phyloP scores from a whole-genome alignment of 2,329 filamentous ascomycete genomes.

The Teratosphaeria zuluensis region DNA sequence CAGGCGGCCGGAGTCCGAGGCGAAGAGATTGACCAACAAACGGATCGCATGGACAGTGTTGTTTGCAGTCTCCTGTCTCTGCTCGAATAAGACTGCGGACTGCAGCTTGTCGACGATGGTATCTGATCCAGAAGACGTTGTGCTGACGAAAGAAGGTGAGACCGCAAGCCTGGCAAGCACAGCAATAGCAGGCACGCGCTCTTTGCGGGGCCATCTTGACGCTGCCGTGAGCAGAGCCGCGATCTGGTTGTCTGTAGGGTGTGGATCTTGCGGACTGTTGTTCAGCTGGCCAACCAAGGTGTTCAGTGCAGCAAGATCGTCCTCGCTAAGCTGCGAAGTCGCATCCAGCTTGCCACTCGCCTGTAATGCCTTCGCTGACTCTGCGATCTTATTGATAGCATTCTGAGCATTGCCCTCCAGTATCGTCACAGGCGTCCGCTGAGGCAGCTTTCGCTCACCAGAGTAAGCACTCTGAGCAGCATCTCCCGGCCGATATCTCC shows the following conservation, averaged over 20 bases:
- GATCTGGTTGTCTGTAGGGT: slow-evolving; percentile 34
- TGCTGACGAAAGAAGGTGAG: slow-evolving; percentile 54
- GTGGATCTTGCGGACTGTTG: slow-evolving; percentile 32
- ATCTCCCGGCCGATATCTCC: slow-evolving; percentile 68
- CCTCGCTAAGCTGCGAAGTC: slow-evolving; percentile 59
- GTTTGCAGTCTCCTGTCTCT: slow-evolving; percentile 54
- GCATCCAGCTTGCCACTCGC: slow-evolving; percentile 24
- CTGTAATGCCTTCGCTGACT: slow-evolving; percentile 61
- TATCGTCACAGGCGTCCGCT: slow-evolving; percentile 20
- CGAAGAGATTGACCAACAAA: slow-evolving; percentile 74
- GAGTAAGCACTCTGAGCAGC: slow-evolving; percentile 28
- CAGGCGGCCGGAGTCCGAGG: slow-evolving; percentile 58
- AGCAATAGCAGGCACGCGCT: slow-evolving; percentile 76
- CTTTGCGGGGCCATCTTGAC: slow-evolving; percentile 69
- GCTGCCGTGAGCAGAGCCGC: slow-evolving; percentile 55
- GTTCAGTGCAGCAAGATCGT: slow-evolving; percentile 56
- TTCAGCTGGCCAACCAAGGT: slow-evolving; percentile 56
- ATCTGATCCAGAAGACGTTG: slow-evolving; percentile 40
- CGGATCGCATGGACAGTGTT: slow-evolving; percentile 81
- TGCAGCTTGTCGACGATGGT: slow-evolving; percentile 55
- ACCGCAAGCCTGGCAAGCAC: slow-evolving; percentile 74
- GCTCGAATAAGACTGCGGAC: slow-evolving; percentile 47
- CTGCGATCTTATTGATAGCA: slow-evolving; percentile 52
- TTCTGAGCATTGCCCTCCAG: slow-evolving; percentile 25
- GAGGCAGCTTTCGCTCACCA: slow-evolving; percentile 21